Conservation (phyloP, 305 asterid species). For the Ruellia speciosa region DNA sequence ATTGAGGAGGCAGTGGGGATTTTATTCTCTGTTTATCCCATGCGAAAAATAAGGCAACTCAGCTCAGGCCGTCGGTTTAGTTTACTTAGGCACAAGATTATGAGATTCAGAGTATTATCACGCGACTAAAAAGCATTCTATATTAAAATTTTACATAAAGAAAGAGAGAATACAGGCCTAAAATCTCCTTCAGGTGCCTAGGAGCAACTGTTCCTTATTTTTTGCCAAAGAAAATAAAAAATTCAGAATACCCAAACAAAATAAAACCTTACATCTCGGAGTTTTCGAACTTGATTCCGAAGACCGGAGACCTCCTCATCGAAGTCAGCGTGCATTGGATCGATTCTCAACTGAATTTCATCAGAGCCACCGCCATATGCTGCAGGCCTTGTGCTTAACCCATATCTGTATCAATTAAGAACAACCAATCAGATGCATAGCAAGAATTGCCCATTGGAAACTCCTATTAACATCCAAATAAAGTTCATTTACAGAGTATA, state of each 20-base stretch:
- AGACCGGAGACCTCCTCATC: constrained; percentile 74
- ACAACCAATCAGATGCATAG: constrained; percentile 9
- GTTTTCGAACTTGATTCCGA: constrained; percentile 70
- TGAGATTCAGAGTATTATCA: no score
- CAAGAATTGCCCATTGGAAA: neutral
- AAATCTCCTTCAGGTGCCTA: no score
- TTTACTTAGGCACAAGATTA: no score
- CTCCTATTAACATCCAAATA: neutral
- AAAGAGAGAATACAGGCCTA: no score
- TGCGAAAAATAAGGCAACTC: no score
- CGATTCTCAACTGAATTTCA: constrained; percentile 76
- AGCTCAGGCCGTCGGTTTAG: no score
- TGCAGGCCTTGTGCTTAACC: constrained; percentile 66
- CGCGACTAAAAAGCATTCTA: no score
- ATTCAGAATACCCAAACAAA: neutral
- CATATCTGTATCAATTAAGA: constrained; percentile 39
- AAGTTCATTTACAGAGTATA: constrained; percentile 4
- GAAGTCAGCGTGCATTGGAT: constrained; percentile 53
- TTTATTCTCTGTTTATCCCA: no score
- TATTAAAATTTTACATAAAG: no score
- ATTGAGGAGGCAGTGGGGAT: no score
- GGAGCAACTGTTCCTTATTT: no score
- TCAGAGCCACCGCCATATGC: constrained; percentile 51
- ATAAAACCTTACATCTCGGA: constrained; percentile 42
- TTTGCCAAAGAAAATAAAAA: no score